Percentiles rank a stretch among this genome's conserved stretches.
phyloP scores from a whole-genome alignment of 2,329 filamentous ascomycete genomes.

The Xylariaceae sp. region DNA sequence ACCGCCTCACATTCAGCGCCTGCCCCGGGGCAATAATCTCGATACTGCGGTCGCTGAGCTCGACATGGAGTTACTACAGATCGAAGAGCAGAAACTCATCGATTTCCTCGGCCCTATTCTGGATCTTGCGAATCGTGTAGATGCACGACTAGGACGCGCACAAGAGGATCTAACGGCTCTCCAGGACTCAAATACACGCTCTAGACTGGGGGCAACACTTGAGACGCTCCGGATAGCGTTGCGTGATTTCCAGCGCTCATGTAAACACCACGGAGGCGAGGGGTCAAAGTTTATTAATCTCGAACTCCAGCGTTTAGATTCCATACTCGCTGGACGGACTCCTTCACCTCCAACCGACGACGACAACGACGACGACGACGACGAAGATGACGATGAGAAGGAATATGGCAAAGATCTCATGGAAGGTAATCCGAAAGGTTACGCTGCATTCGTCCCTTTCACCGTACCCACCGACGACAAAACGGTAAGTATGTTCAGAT shows the following conservation, averaged over 20 bases:
- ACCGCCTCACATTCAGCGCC: background rate
- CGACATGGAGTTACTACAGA: background rate
- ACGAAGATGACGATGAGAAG: background rate
- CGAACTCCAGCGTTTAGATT: background rate
- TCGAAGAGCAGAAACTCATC: slow-evolving; percentile 1
- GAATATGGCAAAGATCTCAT: too few species aligned
- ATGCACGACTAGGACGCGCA: background rate
- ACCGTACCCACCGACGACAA: too few species aligned
- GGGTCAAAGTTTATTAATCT: background rate
- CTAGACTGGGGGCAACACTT: background rate
- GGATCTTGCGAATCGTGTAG: background rate
- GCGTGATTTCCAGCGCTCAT: background rate
- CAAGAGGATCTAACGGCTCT: background rate
- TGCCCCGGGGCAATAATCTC: too few species aligned
- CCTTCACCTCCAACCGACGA: background rate
- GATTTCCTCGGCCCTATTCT: background rate
- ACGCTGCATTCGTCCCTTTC: too few species aligned
- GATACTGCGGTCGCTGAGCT: background rate
- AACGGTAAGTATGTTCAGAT: background rate
- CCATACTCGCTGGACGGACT: background rate
- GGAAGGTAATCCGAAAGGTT: too few species aligned
- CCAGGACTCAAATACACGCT: background rate
- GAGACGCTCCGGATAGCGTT: background rate
- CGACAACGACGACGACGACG: background rate
- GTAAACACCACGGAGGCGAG: background rate